Evolutionary conservation across 306 rosid genomes (phyloP).

Genomic region (Pachyrhizus erosus): DNA sequence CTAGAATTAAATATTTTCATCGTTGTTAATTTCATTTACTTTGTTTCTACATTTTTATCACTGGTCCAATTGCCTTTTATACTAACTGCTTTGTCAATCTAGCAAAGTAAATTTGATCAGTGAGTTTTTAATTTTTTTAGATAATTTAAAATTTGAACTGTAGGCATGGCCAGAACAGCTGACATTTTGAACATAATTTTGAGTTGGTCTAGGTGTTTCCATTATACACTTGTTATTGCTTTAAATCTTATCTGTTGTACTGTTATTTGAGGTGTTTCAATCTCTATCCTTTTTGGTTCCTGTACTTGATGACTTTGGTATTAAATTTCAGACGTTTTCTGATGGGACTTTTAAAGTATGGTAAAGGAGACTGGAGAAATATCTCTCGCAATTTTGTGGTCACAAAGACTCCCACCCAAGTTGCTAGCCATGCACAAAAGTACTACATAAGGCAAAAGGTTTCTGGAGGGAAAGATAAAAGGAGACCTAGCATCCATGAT

Average conservation of each 20-base stretch:
- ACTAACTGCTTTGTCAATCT: constrained; percentile 2
- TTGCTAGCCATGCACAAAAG: constrained; percentile 72
- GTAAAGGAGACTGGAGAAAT: constrained; percentile 97
- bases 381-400: constrained; percentile 82
- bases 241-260: background rate
- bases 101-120: constrained; percentile 31
- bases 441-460: constrained; percentile 89
- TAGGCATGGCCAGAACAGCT: background rate
- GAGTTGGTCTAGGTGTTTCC: constrained; percentile 13
- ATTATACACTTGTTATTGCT: constrained; percentile 13
- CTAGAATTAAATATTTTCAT: background rate
- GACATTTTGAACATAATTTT: background rate
- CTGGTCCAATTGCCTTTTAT: background rate
- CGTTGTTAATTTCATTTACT: constrained; percentile 10
- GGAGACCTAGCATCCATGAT: constrained; percentile 95
- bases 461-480: constrained; percentile 84
- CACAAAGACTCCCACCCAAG: constrained; percentile 66
- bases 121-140: background rate
- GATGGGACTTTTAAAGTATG: constrained; percentile 82
- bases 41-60: background rate
- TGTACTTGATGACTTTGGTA: constrained; percentile 15
- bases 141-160: constrained; percentile 11
- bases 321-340: constrained; percentile 71
- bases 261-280: constrained; percentile 15
- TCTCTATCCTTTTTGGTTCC: background rate